Base-by-base conservation (phyloP, 1,284 basidiomycete species). In the Heterobasidion irregulare region DNA sequence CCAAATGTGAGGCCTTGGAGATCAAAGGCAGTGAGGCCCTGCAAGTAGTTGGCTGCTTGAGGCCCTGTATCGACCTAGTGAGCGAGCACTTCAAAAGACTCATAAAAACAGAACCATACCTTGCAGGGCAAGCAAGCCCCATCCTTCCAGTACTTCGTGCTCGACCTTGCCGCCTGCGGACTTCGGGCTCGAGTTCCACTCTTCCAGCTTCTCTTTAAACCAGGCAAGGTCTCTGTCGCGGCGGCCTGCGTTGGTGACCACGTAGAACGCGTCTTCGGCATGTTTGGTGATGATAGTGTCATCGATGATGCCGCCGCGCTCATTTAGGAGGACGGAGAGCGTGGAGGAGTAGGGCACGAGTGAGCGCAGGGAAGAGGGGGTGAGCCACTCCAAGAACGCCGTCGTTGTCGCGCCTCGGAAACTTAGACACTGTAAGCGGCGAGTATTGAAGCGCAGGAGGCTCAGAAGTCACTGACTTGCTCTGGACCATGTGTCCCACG, bases 401-500 rank as follows among this genome's bases (percentile, higher is more conserved):
- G 86, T 83, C 3, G 80, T 80, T 4, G 83, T 83, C 34, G 81
- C 74, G 2, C 92, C 92, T 41, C 81, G 83, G 74, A 94, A 92
- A 61, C 84, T 26, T 86, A 57, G 6, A 53, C 9, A 15, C 43
- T 49, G 36, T 33, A 58, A 45, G 46, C 8, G 26, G 18, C 12
- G 46, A 12, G 10, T 5, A 15, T 9, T 13, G 8, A 36, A 32
- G 8, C 3, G 50, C 19, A 45, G 50, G 51, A 55, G 53, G 62
- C 56, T 19, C 19, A 13, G 43, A 13, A 35, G 44, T 33, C 6
- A 33, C 57, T 26, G 63, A 89, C 88, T 82, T 86, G 56, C 88
- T 86, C 71, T 94, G 92, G 41, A 92, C 89, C 96, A 99, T 99
- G 73, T 99, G 96, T 35, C 93, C 92, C 38, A 99, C 97, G 68